Conservation (phyloP, 2,329 filamentous ascomycete species). For the Neonectria neomacrospora region DNA sequence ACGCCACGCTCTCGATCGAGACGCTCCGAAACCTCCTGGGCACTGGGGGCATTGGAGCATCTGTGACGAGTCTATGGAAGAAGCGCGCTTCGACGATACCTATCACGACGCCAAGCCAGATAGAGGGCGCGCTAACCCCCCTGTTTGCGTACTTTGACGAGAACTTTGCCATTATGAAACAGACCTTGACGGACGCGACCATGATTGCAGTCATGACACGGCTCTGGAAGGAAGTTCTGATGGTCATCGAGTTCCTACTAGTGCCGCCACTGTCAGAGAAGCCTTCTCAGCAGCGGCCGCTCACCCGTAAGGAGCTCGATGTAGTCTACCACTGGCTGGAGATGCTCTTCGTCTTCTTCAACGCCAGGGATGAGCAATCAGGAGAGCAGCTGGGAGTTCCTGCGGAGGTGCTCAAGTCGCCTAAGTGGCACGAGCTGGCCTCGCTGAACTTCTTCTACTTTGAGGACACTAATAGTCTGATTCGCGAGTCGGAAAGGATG, state of each 20-base stretch:
- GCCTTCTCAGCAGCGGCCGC: slow-evolving; percentile 82
- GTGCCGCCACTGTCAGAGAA: slow-evolving; percentile 97
- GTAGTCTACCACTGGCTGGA: slow-evolving; percentile 96
- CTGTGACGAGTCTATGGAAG: slow-evolving; percentile 76
- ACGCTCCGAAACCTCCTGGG: slow-evolving; percentile 80
- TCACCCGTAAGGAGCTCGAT: slow-evolving; percentile 89
- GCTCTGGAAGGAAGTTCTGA: slow-evolving; percentile 96
- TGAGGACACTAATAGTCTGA: slow-evolving; percentile 88
- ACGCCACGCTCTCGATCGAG: slow-evolving; percentile 84
- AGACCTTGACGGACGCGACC: slow-evolving; percentile 92
- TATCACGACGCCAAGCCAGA: slow-evolving; percentile 74
- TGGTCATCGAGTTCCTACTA: slow-evolving; percentile 88
- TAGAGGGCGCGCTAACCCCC: slow-evolving; percentile 83
- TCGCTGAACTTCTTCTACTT: slow-evolving; percentile 99
- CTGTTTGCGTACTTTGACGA: slow-evolving; percentile 97
- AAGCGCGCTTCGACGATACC: slow-evolving; percentile 66
- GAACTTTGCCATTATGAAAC: slow-evolving; percentile 99
- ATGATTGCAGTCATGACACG: slow-evolving; percentile 99
- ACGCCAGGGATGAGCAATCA: slow-evolving; percentile 85
- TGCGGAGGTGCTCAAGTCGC: slow-evolving; percentile 90
- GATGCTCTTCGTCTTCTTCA: slow-evolving; percentile 93
- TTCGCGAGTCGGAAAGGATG: slow-evolving; percentile 97
- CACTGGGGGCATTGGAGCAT: slow-evolving; percentile 74
- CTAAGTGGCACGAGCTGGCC: slow-evolving; percentile 97
- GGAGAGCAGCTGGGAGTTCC: slow-evolving; percentile 88